A percentile compares a stretch with the other conserved stretches of the same genome.
Evolutionary conservation across 2,329 filamentous ascomycete genomes (phyloP).

Genomic region (Pseudogymnoascus sp.): DNA sequence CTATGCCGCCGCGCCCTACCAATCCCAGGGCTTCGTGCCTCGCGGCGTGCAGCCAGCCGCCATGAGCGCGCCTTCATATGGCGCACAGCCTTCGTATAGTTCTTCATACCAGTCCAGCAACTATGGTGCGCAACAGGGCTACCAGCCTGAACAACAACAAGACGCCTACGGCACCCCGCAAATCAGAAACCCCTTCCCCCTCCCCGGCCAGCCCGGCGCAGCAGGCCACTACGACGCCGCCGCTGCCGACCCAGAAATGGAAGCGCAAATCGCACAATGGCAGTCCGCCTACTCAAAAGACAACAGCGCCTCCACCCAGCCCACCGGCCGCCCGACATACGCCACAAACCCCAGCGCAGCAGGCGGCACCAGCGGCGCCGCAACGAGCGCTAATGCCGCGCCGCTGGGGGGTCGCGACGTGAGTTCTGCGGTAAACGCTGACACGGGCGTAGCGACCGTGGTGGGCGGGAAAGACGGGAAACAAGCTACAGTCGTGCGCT

Average conservation of each 20-base stretch:
- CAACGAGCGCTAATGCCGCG: constrained; percentile 37
- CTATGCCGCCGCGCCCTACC: constrained; percentile 23
- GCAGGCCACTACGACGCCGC: constrained; percentile 30
- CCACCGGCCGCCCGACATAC: constrained; percentile 23
- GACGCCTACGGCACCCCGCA: constrained; percentile 49
- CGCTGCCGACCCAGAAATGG: constrained; percentile 68
- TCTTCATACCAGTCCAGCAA: constrained; percentile 12
- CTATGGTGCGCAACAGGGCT: constrained; percentile 32
- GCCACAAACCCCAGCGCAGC: constrained; percentile 28
- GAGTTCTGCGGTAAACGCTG: constrained; percentile 37
- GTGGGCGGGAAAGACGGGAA: constrained; percentile 43
- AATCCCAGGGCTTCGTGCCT: constrained; percentile 50
- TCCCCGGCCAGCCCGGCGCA: constrained; percentile 42
- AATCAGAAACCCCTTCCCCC: constrained; percentile 74
- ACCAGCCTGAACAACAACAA: constrained; percentile 37
- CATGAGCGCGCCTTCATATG: constrained; percentile 24
- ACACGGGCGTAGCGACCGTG: constrained; percentile 37
- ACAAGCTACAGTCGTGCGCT: constrained; percentile 79
- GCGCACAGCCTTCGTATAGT: constrained; percentile 14
- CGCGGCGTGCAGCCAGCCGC: constrained; percentile 42
- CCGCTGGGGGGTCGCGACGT: constrained; percentile 32
- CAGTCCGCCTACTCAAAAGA: constrained; percentile 79
- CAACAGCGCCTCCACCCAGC: constrained; percentile 30
- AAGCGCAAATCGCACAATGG: constrained; percentile 90
- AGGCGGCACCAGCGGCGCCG: constrained; percentile 37